A percentile compares a stretch with the other conserved stretches of the same genome.
phyloP scores from a whole-genome alignment of 1,284 basidiomycete species.

The Sporisorium scitamineum region DNA sequence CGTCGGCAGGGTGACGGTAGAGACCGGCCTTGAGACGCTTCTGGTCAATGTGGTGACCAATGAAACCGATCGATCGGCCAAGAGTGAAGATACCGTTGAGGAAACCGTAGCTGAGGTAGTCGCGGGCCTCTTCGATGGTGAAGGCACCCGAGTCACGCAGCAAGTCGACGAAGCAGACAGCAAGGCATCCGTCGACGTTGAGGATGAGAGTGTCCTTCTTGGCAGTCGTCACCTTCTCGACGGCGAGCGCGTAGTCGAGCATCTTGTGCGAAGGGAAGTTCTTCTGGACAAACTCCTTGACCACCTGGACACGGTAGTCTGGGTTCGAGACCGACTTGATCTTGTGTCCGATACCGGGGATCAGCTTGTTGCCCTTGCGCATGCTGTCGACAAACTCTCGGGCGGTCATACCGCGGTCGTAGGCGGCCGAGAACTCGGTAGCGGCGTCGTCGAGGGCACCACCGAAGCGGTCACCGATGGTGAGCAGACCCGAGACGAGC shows the following conservation, averaged over 20 bases:
- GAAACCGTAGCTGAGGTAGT: slow-evolving; percentile 92
- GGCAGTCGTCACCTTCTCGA: slow-evolving; percentile 95
- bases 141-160: slow-evolving; percentile 93
- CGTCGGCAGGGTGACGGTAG: slow-evolving; percentile 70
- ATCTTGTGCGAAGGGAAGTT: slow-evolving; percentile 83
- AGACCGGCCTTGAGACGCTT: slow-evolving; percentile 75
- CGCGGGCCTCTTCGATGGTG: slow-evolving; percentile 93
- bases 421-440: slow-evolving; percentile 84
- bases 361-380: slow-evolving; percentile 95
- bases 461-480: slow-evolving; percentile 97
- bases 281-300: slow-evolving; percentile 95
- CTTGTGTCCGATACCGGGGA: slow-evolving; percentile 99
- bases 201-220: slow-evolving; percentile 87
- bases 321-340: slow-evolving; percentile 81
- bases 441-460: slow-evolving; percentile 99
- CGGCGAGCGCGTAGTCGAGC: slow-evolving; percentile 97
- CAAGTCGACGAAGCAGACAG: slow-evolving; percentile 96
- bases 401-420: slow-evolving; percentile 90
- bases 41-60: slow-evolving; percentile 94
- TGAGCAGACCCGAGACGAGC: slow-evolving; percentile 93
- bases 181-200: slow-evolving; percentile 92
- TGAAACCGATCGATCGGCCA: slow-evolving; percentile 96
- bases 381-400: slow-evolving; percentile 97
- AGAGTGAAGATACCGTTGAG: slow-evolving; percentile 97
- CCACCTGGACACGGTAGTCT: slow-evolving; percentile 86